phyloP scores from a whole-genome alignment of 768 basidiomycete genomes.

The Naganishia vishniacii region DNA sequence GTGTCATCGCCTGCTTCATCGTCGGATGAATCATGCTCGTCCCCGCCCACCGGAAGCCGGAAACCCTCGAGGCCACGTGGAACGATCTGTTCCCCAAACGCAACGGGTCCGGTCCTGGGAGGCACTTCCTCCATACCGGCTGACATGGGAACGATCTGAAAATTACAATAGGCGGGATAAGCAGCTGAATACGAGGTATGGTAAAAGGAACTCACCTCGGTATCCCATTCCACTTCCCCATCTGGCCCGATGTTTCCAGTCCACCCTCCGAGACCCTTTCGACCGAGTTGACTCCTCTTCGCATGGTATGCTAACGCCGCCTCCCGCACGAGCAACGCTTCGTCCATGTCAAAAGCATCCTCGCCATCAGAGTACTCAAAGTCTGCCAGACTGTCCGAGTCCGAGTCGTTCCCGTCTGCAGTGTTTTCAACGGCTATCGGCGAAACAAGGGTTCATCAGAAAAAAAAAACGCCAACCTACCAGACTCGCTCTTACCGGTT shows the following conservation, averaged over 20 bases:
- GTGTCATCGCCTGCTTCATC: slow-evolving; percentile 1
- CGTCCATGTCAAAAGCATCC: slow-evolving; percentile 27
- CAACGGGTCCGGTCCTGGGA: slow-evolving; percentile 1
- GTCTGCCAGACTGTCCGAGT: neutral
- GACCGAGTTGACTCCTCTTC: slow-evolving; percentile 24
- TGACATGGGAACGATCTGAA: slow-evolving; percentile 14
- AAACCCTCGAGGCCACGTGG: slow-evolving; percentile 13
- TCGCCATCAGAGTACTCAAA: slow-evolving; percentile 27
- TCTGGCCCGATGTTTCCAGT: slow-evolving; percentile 20
- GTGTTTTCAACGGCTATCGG: neutral
- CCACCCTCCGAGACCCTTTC: slow-evolving; percentile 29
- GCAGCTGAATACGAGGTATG: neutral
- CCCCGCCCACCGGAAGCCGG: neutral
- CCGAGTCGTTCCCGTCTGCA: slow-evolving; percentile 1
- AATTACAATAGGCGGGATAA: neutral
- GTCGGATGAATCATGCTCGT: no score
- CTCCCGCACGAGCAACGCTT: slow-evolving; percentile 25
- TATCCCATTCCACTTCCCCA: slow-evolving; percentile 26
- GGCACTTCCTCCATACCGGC: slow-evolving; percentile 19
- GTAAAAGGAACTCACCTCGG: slow-evolving; percentile 7
- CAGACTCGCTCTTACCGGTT: neutral
- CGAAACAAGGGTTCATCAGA: no score
- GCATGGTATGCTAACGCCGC: slow-evolving; percentile 28
- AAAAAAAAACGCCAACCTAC: no score
- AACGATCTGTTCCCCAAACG: slow-evolving; percentile 25